Percentiles rank a stretch among this genome's conserved stretches.
These are phyloP conservation scores for Phytophthora pinifolia DNA, from an alignment of 352 stramenopile species.

Conservation along the genomic window DNA sequence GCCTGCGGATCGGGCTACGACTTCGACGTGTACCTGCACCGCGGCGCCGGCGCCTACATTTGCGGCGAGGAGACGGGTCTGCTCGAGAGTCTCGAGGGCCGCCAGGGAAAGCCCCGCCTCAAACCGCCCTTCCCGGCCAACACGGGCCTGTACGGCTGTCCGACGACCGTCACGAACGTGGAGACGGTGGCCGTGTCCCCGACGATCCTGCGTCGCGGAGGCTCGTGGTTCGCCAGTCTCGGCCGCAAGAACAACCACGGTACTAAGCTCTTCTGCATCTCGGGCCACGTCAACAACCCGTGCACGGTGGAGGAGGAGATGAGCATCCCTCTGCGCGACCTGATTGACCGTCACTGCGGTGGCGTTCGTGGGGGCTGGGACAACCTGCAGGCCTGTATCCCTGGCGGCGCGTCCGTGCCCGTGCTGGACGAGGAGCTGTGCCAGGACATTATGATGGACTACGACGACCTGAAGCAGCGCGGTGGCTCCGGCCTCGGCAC, in stretches of 20 bases:
- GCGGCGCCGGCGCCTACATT: conserved; percentile 99
- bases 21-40: conserved; percentile 99
- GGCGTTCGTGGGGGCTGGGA: conserved; percentile 99
- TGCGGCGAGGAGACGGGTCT: conserved; percentile 99
- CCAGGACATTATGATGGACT: conserved; percentile 99
- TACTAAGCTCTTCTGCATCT: conserved; percentile 99
- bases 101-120: conserved; percentile 97
- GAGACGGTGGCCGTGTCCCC: conserved; percentile 98
- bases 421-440: conserved; percentile 93
- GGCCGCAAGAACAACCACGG: conserved; percentile 98
- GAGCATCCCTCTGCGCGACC: conserved; percentile 96
- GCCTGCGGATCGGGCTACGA: conserved; percentile 98
- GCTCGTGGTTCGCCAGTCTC: conserved; percentile 96
- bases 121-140: conserved; percentile 99
- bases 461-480: conserved; percentile 97
- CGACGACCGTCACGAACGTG: conserved; percentile 99
- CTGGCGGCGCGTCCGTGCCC: conserved; percentile 95
- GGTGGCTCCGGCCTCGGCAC: conserved; percentile 96
- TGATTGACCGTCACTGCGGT: conserved; percentile 99
- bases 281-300: conserved; percentile 99
- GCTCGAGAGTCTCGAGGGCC: conserved; percentile 97
- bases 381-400: conserved; percentile 98
- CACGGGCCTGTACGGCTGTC: conserved; percentile 98
- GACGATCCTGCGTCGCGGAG: conserved; percentile 97
- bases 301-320: conserved; percentile 99